Evolutionary conservation across 345 rosid species (phyloP).

Genomic region (Isatis tinctoria): DNA sequence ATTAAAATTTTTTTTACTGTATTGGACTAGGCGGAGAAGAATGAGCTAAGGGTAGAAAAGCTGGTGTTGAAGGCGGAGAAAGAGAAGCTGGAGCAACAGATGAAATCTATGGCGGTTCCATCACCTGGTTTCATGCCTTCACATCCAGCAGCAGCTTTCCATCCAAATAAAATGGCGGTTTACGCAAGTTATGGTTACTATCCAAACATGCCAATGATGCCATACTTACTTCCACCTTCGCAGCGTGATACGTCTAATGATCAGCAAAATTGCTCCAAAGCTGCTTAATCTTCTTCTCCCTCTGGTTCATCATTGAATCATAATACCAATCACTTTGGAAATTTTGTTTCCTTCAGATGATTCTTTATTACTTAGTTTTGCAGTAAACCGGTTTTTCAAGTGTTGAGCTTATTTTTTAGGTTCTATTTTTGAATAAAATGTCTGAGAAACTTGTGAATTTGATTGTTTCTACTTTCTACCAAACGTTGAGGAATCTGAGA

Average conservation of each 20-base stretch:
- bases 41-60: constrained; percentile 86
- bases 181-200: constrained; percentile 56
- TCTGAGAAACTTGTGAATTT: constrained; percentile 6
- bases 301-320: background rate
- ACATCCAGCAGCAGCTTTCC: constrained; percentile 56
- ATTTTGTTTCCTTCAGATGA: constrained; percentile 14
- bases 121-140: constrained; percentile 49
- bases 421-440: constrained; percentile 16
- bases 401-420: background rate
- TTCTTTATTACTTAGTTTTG: constrained; percentile 16
- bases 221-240: constrained; percentile 58
- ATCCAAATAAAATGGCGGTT: constrained; percentile 56
- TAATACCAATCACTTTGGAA: constrained; percentile 11
- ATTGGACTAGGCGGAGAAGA: constrained; percentile 70
- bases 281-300: constrained; percentile 42
- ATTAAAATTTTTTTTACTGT: background rate
- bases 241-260: constrained; percentile 74
- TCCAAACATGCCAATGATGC: constrained; percentile 75
- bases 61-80: constrained; percentile 67
- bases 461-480: background rate
- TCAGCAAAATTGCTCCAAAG: constrained; percentile 73
- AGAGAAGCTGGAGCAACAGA: constrained; percentile 69
- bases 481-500: background rate
- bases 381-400: background rate
- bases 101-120: constrained; percentile 55